Evolutionary conservation across 2,329 filamentous ascomycete genomes (phyloP), one percentile per base, ranked within the genome.

Genomic region (Penicillium sumatraense): DNA sequence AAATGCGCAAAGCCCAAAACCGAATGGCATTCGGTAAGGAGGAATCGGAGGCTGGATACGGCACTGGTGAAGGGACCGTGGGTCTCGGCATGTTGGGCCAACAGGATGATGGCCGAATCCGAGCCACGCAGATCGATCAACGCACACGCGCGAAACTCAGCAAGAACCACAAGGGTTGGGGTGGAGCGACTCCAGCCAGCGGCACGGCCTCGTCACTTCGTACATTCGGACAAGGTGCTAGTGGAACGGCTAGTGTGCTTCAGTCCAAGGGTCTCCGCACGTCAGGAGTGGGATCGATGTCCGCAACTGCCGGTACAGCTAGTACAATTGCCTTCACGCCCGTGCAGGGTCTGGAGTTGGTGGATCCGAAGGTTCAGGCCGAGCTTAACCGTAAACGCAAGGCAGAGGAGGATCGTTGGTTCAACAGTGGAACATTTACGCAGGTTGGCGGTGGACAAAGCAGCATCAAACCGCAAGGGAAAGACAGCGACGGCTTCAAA

Each of bases 121-220:
- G 95, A 54, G 88, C 87, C 29, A 83, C 90, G 48, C 93, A 97
- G 75, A 89, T 99, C 68, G 95, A 99, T 72, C 89, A 95, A 71
- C 88, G 93, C 56, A 99, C 95, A 3, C 86, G 91, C 54, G 95
- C 95, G 41, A 97, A 96, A 73, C 85, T 99, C 40, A 91, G 89
- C 69, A 93, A 93, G 72, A 97, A 96, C 79, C 96, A 93, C 76
- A 93, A 96, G 67, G 95, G 95, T 23, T 99, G 95, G 95, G 93
- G 93, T 52, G 82, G 77, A 18, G 85, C 75, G 5, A 88, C 88
- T 31, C 81, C 85, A 3, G 76, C 86, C 55, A 72, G 74, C 31
- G 76, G 83, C 23, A 83, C 87, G 3, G 89, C 89, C n/a, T 92
- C 92, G 1, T 93, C 91, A 24, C 83, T 97, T 54, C 86, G 90